A percentile compares a stretch with the other conserved stretches of the same genome.
Evolutionary conservation across 139 green algal species (phyloP).

Genomic region (Ostreobium quekettii): DNA sequence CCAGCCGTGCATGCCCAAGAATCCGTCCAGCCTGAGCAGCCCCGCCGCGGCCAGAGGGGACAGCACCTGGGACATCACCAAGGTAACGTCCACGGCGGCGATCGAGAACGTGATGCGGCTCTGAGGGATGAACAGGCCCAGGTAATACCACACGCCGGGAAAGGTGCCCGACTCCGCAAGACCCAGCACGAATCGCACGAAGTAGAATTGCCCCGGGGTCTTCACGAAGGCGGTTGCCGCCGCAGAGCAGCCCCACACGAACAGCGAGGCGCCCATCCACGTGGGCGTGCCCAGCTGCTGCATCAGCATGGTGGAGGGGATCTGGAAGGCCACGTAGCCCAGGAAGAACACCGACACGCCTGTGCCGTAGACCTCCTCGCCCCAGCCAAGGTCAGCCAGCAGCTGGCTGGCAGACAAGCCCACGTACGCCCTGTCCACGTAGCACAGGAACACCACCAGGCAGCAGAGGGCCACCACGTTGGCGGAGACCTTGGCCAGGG

Average conservation of each 20-base stretch:
- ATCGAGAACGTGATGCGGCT: constrained; percentile 12
- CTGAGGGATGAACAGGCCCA: constrained; percentile 14
- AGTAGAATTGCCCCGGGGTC: constrained; percentile 28
- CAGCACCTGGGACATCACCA: not conserved
- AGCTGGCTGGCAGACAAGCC: no score
- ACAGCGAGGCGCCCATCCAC: constrained; percentile 42
- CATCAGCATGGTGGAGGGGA: constrained; percentile 43
- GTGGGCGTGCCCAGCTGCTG: constrained; percentile 28
- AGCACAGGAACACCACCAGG: no score
- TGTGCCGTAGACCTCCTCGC: no score
- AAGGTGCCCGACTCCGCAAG: constrained; percentile 49
- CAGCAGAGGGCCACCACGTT: no score
- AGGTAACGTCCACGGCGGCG: not conserved
- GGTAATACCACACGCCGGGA: constrained; percentile 31
- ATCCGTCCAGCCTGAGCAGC: constrained; percentile 11
- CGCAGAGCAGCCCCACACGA: constrained; percentile 47
- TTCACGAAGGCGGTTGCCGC: constrained; percentile 28
- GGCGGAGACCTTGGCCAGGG: no score
- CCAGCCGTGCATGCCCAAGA: constrained; percentile 3
- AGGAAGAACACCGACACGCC: constrained; percentile 57
- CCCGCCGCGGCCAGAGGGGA: not conserved
- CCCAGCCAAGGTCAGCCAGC: no score
- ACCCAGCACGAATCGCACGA: constrained; percentile 47
- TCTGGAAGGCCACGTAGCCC: constrained; percentile 43
- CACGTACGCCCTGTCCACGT: no score